Conservation (phyloP, 225 moss, liverwort and hornwort species). For the Pseudoscleropodium purum region DNA sequence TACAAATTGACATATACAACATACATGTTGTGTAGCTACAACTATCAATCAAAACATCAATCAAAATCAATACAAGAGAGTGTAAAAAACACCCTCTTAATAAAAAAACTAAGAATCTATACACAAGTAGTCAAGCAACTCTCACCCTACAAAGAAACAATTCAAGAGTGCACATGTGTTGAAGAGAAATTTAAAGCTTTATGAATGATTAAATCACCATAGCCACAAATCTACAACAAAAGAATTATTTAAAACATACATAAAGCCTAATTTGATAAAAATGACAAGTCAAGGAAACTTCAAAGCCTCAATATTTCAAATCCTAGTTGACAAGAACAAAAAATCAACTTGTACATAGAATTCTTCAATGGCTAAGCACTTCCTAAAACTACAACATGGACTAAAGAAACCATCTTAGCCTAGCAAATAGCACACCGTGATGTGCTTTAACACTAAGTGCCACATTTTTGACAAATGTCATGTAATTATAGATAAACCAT, state of each 20-base stretch:
- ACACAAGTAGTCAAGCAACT: not conserved
- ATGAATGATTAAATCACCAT: not conserved
- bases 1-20: no score
- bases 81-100: no score
- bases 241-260: not conserved
- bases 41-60: no score
- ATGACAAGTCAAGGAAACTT: not conserved
- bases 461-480: no score
- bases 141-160: not conserved
- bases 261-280: fast-evolving
- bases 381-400: not conserved
- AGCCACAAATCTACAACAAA: not conserved
- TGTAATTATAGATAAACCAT: no score
- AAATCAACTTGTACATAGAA: fast-evolving
- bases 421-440: not conserved
- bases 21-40: no score
- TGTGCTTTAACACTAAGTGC: not conserved
- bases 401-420: not conserved
- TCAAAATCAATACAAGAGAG: no score
- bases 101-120: no score
- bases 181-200: not conserved
- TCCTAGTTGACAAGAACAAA: not conserved
- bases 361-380: not conserved
- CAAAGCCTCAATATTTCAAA: not conserved
- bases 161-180: no score